A percentile compares a stretch with the other conserved stretches of the same genome.
Evolutionary conservation across 2,329 filamentous ascomycete species (phyloP).

Genomic region (Anthostomella pinea): DNA sequence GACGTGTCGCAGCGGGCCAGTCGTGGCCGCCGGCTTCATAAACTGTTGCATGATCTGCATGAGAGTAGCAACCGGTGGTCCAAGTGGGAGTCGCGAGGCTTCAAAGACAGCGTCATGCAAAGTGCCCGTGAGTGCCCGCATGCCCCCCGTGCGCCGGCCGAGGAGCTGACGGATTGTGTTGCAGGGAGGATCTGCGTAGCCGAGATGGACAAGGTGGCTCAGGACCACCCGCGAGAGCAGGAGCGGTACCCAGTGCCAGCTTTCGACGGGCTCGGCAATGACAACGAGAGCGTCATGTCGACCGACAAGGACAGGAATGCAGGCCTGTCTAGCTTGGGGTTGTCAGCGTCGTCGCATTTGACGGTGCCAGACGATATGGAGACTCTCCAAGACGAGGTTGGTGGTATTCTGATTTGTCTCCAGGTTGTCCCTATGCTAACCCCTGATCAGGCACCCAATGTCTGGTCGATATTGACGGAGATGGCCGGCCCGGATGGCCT

Average conservation of each 20-base stretch:
- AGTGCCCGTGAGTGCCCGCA: conserved; percentile 1
- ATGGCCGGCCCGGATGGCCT: conserved; percentile 4
- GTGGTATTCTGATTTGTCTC: not conserved
- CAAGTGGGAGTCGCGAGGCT: conserved; percentile 6
- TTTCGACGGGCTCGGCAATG: not conserved
- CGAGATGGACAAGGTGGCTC: conserved; percentile 1
- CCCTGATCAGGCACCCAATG: conserved; percentile 1
- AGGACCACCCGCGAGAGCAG: not conserved
- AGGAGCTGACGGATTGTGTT: not conserved
- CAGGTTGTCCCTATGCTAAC: not conserved
- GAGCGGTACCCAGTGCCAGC: not conserved
- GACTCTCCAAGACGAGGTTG: conserved; percentile 2
- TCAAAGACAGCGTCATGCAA: conserved; percentile 3
- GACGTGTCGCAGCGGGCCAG: conserved; percentile 6
- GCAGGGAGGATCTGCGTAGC: not conserved
- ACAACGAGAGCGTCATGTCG: conserved; percentile 1
- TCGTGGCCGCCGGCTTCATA: conserved; percentile 4
- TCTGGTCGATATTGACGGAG: conserved; percentile 6
- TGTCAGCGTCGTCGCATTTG: not conserved
- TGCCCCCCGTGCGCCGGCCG: no score
- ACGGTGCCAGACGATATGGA: conserved; percentile 2
- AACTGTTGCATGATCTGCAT: conserved; percentile 1
- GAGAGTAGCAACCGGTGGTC: conserved; percentile 5
- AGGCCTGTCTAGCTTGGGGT: not conserved
- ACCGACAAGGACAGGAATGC: not conserved